Conservation (phyloP, 192 early-diverging fungal genomes). For the Podila epigama region DNA sequence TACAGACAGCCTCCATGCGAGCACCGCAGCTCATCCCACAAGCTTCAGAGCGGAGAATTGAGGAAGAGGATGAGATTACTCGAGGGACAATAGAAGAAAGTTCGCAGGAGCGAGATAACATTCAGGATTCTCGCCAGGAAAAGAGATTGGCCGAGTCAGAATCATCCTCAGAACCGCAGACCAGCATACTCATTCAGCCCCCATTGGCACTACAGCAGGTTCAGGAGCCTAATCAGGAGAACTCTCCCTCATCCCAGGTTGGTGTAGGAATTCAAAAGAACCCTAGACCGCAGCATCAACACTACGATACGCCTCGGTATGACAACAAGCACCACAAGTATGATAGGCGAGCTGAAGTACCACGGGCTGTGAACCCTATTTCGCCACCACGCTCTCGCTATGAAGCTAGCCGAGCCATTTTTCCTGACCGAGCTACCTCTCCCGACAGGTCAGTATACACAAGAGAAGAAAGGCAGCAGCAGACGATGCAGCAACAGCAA, state of each 20-base stretch:
- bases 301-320: not conserved
- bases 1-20: constrained; percentile 5
- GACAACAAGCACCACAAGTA: not conserved
- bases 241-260: no score
- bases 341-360: not conserved
- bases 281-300: not conserved
- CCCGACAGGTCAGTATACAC: not conserved
- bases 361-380: not conserved
- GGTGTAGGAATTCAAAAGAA: not conserved
- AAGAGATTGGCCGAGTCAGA: no score
- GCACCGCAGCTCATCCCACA: constrained; percentile 16
- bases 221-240: no score
- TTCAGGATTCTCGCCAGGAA: no score
- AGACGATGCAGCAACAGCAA: not conserved
- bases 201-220: no score
- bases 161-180: not conserved
- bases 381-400: not conserved
- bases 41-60: not conserved
- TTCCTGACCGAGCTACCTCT: not conserved
- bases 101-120: no score
- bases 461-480: not conserved
- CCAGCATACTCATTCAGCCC: not conserved
- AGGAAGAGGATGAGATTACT: not conserved
- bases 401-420: no score
- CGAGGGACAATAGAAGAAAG: not conserved